Conservation (phyloP, 2,329 filamentous ascomycete species). For the Aspergillus arachidicola region DNA sequence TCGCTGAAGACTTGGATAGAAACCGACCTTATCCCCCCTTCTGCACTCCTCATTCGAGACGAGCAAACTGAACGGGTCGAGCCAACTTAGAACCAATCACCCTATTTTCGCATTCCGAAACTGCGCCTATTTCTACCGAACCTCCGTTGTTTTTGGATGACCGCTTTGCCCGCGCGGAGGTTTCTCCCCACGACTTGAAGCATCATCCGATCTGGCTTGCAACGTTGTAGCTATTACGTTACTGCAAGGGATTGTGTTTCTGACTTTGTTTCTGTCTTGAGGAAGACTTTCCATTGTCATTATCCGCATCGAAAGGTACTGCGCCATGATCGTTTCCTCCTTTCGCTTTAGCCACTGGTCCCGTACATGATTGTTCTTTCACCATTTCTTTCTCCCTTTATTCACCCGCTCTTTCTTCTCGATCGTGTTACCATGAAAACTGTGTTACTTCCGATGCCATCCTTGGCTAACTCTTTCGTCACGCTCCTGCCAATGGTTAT, state of each 20-base stretch:
- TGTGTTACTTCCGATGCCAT: slow-evolving; percentile 7
- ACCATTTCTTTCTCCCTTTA: slow-evolving; percentile 3
- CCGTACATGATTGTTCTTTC: background rate
- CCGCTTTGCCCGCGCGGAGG: background rate
- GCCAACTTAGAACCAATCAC: background rate
- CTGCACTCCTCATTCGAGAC: background rate
- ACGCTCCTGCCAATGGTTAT: slow-evolving; percentile 23
- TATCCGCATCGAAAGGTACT: slow-evolving; percentile 15
- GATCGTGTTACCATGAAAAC: slow-evolving; percentile 11
- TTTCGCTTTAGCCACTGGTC: background rate
- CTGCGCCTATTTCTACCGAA: background rate
- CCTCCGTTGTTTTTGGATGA: background rate
- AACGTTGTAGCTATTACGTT: background rate
- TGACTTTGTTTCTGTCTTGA: background rate
- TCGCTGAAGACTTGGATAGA: background rate
- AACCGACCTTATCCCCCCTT: background rate
- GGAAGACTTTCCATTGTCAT: background rate
- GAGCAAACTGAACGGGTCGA: background rate
- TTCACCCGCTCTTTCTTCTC: slow-evolving; percentile 10
- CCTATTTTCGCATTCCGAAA: background rate
- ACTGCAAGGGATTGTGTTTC: background rate
- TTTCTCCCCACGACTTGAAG: background rate
- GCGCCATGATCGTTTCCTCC: slow-evolving; percentile 8
- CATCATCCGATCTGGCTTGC: background rate
- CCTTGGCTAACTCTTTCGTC: slow-evolving; percentile 23